Base-by-base conservation (phyloP, 495 filamentous ascomycete species). In the Aspergillus funiculosus region DNA sequence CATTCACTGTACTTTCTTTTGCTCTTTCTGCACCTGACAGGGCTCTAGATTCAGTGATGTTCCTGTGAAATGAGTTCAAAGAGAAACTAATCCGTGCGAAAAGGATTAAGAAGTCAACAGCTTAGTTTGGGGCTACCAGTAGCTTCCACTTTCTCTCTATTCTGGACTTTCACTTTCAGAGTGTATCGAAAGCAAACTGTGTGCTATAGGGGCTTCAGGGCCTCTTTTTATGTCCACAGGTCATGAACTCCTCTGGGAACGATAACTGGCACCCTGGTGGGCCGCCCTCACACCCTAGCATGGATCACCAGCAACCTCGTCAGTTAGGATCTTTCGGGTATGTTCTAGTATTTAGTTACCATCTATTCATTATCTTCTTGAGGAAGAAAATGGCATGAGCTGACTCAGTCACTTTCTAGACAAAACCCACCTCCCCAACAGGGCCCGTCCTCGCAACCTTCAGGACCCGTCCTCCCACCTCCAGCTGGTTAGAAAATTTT, bases 241-340 rank as follows among this genome's bases (percentile, higher is more conserved):
- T 42, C 56, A 73, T 73, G 68, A 71, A 71, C 53, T 58, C 56
- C 43, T 50, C 69, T 58, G 68, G 69, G 54, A 72, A 65, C 48
- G 68, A 73, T 64, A 67, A 59, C 53, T 73, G 68, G 69, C 69
- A 72, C 59, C 63, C 68, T 25, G 66, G 66, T 55, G 68, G 68
- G 44, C 63, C 64, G 20, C 67, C 69, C 47, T 63, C 66, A 52
- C 70, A 69, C 57, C 62, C 68, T 54, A 54, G 59, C 46, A 67
- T 73, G 63, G 70, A 73, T 43, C 68, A 69, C 49, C 68, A 70
- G 51, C 68, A 66, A 43, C 63, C 66, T 58, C 68, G 70, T 34
- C 60, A 67, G 39, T 46, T 73, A 56, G 70, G 70, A 37, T 65
- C 70, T 8, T 73, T 69, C 51, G 57, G 64, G 70, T 73, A 67